A percentile compares a stretch with the other conserved stretches of the same genome.
Evolutionary conservation across 257 asterid genomes (phyloP).

Genomic region (Plantago elongata): DNA sequence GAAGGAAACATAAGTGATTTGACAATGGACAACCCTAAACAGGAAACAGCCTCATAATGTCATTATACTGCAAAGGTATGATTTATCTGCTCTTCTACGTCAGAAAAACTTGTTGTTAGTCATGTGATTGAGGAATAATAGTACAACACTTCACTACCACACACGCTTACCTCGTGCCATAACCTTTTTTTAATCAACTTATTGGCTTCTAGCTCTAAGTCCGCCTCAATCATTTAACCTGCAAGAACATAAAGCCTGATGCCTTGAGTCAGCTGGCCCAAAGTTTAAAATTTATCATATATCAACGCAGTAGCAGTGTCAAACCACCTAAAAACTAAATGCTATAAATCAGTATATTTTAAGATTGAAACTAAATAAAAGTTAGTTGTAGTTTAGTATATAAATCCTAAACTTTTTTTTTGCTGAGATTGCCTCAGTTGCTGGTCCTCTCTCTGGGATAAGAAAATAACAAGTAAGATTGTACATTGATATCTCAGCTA

Average conservation of each 20-base stretch:
- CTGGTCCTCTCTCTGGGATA: neutral
- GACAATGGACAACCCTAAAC: constrained; percentile 20
- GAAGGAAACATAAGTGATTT: constrained; percentile 26
- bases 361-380: neutral
- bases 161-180: neutral
- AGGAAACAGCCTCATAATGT: constrained; percentile 20
- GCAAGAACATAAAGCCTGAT: neutral
- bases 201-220: neutral
- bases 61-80: constrained; percentile 30
- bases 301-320: neutral
- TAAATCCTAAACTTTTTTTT: too few relatives aligned
- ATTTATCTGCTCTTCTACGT: neutral
- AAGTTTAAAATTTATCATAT: neutral
- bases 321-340: neutral
- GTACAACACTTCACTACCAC: neutral
- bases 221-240: neutral
- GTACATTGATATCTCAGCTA: neutral
- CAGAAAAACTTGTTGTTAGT: neutral
- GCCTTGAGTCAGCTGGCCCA: neutral
- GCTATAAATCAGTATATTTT: neutral
- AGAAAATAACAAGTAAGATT: neutral
- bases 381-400: neutral
- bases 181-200: neutral
- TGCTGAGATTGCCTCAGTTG: neutral
- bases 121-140: neutral